A percentile compares a stretch with the other conserved stretches of the same genome.
Conservation (phyloP, 2,329 filamentous ascomycete genomes). For the Monosporascus sp. region DNA sequence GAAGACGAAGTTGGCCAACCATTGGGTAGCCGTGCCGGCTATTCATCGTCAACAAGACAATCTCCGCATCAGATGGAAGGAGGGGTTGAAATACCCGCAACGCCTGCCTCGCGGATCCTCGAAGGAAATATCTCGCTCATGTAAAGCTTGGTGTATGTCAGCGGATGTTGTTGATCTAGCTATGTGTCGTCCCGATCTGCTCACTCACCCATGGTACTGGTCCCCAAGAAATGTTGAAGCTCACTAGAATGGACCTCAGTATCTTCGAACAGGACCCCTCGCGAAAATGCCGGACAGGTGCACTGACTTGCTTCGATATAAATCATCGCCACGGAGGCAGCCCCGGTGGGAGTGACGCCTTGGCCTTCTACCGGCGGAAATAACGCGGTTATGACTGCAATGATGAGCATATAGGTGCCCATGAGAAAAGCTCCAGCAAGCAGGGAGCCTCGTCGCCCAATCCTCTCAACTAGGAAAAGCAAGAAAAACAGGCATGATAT, state of each 20-base stretch:
- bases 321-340: conserved; percentile 45
- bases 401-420: conserved; percentile 48
- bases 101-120: conserved; percentile 43
- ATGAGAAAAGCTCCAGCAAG: conserved; percentile 43
- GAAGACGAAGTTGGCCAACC: conserved; percentile 48
- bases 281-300: background rate
- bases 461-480: conserved; percentile 42
- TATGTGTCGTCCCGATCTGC: background rate
- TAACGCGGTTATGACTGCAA: conserved; percentile 41
- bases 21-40: conserved; percentile 44
- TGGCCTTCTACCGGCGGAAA: conserved; percentile 32
- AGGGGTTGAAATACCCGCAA: conserved; percentile 26
- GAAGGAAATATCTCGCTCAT: conserved; percentile 45
- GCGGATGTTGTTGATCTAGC: background rate
- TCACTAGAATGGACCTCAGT: conserved; percentile 38
- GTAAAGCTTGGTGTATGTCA: conserved; percentile 31
- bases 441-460: conserved; percentile 44
- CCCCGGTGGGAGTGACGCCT: conserved; percentile 32
- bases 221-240: conserved; percentile 48
- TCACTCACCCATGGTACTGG: conserved; percentile 41
- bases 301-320: conserved; percentile 38
- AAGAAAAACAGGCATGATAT: conserved; percentile 41
- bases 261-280: background rate
- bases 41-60: background rate
- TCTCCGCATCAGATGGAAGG: background rate